Evolutionary conservation across 768 basidiomycete species (phyloP).

Genomic region (Serendipita sp.): DNA sequence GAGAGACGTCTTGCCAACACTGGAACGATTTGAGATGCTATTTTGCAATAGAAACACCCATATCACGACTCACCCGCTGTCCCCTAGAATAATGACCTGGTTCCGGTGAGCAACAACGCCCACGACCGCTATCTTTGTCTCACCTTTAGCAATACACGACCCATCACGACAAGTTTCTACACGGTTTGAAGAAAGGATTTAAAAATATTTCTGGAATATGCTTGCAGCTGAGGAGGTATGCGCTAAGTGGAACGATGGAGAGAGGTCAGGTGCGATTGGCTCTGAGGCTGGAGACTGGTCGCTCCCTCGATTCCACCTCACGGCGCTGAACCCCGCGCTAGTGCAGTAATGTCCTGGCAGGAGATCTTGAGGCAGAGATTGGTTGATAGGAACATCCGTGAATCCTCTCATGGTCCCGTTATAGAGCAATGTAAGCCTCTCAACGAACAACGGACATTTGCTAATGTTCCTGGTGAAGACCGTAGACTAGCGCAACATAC

Average conservation of each 20-base stretch:
- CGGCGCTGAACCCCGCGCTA: conserved; percentile 21
- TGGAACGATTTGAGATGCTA: conserved; percentile 62
- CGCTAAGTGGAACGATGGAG: background rate
- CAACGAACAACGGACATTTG: background rate
- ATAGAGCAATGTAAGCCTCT: conserved; percentile 76
- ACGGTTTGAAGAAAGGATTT: conserved; percentile 7
- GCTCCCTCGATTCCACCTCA: background rate
- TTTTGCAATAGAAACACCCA: conserved; percentile 57
- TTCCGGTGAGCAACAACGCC: conserved; percentile 10
- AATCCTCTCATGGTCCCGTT: conserved; percentile 64
- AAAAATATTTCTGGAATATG: background rate
- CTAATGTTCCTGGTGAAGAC: conserved; percentile 33
- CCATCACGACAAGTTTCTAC: conserved; percentile 31
- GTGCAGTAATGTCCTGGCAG: conserved; percentile 78
- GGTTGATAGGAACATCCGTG: conserved; percentile 65
- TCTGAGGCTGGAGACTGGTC: background rate
- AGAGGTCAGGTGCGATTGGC: background rate
- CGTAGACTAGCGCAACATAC: conserved; percentile 85
- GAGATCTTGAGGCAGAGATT: conserved; percentile 65
- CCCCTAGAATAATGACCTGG: conserved; percentile 97
- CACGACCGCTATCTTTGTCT: conserved; percentile 4
- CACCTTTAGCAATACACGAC: conserved; percentile 78
- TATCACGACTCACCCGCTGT: conserved; percentile 61
- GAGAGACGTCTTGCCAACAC: conserved; percentile 97
- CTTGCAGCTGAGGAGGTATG: background rate